Conservation (phyloP, 352 stramenopile genomes). For the Globisporangium uncinulatum region DNA sequence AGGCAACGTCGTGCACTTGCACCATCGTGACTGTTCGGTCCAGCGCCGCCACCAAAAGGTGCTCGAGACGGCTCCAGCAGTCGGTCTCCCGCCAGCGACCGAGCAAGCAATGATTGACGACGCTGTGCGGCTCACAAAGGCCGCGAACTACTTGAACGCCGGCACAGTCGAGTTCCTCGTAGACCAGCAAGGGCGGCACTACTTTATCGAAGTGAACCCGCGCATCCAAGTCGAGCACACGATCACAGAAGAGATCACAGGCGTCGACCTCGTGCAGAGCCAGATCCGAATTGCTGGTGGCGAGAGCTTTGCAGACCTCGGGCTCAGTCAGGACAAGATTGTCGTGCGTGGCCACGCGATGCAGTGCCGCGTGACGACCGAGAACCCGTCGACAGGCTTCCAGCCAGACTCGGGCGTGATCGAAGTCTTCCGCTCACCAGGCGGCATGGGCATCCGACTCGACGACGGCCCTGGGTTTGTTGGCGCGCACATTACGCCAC, state of each 20-base stretch:
- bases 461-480: slow-evolving; percentile 95
- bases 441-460: slow-evolving; percentile 95
- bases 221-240: slow-evolving; percentile 95
- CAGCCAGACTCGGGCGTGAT: slow-evolving; percentile 95
- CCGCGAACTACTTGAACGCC: slow-evolving; percentile 94
- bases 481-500: slow-evolving; percentile 94
- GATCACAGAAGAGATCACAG: slow-evolving; percentile 91
- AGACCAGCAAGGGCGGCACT: slow-evolving; percentile 88
- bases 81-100: slow-evolving; percentile 74
- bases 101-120: slow-evolving; percentile 92
- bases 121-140: slow-evolving; percentile 86
- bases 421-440: slow-evolving; percentile 93
- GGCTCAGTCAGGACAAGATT: slow-evolving; percentile 94
- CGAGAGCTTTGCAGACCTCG: slow-evolving; percentile 90
- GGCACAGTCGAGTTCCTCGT: slow-evolving; percentile 99
- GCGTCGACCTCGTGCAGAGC: slow-evolving; percentile 95
- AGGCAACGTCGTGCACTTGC: slow-evolving; percentile 94
- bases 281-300: slow-evolving; percentile 95
- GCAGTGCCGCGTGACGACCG: slow-evolving; percentile 96
- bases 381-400: slow-evolving; percentile 94
- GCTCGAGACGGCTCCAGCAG: slow-evolving; percentile 92
- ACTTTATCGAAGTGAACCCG: slow-evolving; percentile 99
- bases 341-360: slow-evolving; percentile 91
- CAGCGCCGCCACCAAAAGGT: slow-evolving; percentile 98
- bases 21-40: slow-evolving; percentile 97